Conservation (phyloP, 2,329 filamentous ascomycete genomes). For the Seiridium unicorne region DNA sequence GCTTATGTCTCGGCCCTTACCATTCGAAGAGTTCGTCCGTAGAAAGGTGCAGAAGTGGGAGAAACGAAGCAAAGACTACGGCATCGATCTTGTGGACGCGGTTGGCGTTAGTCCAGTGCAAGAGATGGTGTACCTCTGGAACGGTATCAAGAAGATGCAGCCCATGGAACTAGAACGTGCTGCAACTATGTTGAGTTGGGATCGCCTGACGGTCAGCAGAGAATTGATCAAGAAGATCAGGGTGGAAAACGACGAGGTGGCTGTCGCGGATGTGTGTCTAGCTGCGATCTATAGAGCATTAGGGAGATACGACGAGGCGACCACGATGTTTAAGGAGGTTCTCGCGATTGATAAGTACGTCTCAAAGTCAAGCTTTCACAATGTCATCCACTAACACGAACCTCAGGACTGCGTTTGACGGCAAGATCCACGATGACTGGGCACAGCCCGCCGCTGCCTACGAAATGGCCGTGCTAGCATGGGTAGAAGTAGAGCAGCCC, state of each 20-base stretch:
- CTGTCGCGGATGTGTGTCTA: conserved; percentile 64
- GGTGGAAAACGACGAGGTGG: conserved; percentile 58
- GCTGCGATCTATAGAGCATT: conserved; percentile 66
- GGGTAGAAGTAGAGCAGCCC: conserved; percentile 62
- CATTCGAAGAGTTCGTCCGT: conserved; percentile 82
- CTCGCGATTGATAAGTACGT: conserved; percentile 60
- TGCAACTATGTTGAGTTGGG: conserved; percentile 62
- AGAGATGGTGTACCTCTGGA: conserved; percentile 96
- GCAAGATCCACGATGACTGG: conserved; percentile 66
- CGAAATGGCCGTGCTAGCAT: conserved; percentile 80
- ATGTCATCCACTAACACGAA: background rate
- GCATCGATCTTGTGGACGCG: conserved; percentile 72
- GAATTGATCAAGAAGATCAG: conserved; percentile 43
- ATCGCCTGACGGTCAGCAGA: conserved; percentile 52
- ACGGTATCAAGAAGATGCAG: conserved; percentile 80
- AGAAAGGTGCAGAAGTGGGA: conserved; percentile 91
- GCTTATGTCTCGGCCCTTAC: conserved; percentile 85
- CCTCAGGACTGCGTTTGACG: conserved; percentile 52
- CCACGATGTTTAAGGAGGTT: conserved; percentile 62
- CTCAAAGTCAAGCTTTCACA: conserved; percentile 10
- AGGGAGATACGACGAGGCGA: conserved; percentile 63
- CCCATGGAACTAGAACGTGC: conserved; percentile 61
- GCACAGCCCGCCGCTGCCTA: conserved; percentile 74
- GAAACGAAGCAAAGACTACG: conserved; percentile 65
- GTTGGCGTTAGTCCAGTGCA: conserved; percentile 77